Evolutionary conservation across 2,329 filamentous ascomycete species (phyloP), one percentile per base, ranked within the genome.

Genomic region (Sporothrix brasiliensis): DNA sequence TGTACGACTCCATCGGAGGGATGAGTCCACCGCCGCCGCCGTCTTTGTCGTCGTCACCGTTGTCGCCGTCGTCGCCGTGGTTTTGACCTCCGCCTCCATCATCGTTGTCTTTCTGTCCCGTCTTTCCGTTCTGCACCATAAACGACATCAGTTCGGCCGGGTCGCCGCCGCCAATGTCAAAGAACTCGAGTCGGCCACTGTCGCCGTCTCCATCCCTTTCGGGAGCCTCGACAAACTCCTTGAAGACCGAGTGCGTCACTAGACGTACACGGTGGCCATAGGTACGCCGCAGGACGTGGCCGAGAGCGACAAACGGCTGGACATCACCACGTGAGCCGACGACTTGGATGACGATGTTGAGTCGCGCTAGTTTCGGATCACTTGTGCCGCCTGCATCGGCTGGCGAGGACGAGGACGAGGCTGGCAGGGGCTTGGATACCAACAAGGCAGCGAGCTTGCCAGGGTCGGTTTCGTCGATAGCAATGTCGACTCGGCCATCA

Each of bases 71-170:
- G 14, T 44, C 41, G 11, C 41, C 41, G 11, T 44, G 41, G 11
- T 0, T 44, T 16, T 16, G 41, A 16, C 34, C 34, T 9, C 34
- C 34, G 4, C 6, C 34, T 19, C 34, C 5, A 4, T 58, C 54
- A 34, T 44, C 34, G n/a, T 44, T 68, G 24, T 2, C 47, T 16
- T 54, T 66, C 10, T 24, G 21, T 4, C 2, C 30, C 7, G 7
- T 21, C 56, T 39, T 24, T 5, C 93, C 92, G 74, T 95, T 91
- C 79, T 94, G 94, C 60, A 95, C 92, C 92, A 96, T 96, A 76
- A 94, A 96, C 3, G 92, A 92, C 91, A 93, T 93, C 56, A 93
- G 82, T 75, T 91, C 87, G 1, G 88, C 86, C 1, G 91, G 91
- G 77, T 93, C 90, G 2, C 91, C 91, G 52, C 72, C 68, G n/a